Evolutionary conservation across 257 asterid genomes (phyloP).

Genomic region (Henckelia pumila): DNA sequence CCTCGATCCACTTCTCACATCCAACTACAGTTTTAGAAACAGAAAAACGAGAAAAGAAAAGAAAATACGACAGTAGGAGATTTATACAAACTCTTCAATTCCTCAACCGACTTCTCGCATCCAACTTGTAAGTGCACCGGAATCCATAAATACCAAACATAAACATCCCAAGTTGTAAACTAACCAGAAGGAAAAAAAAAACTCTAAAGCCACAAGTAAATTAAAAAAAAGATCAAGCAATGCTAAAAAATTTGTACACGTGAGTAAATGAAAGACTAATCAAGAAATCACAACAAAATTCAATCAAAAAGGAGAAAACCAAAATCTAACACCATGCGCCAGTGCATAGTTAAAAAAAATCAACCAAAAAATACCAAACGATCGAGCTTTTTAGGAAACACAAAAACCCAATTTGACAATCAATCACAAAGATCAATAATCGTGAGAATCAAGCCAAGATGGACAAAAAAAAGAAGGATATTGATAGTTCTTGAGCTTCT

Average conservation of each 20-base stretch:
- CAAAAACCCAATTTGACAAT: constrained; percentile 22
- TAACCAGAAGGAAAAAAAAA: too few species aligned
- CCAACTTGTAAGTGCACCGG: too few species aligned
- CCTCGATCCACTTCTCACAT: too few species aligned
- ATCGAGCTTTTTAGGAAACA: constrained; percentile 30
- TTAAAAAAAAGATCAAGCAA: background rate
- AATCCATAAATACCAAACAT: too few species aligned
- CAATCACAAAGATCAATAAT: constrained; percentile 31
- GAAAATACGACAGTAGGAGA: too few species aligned
- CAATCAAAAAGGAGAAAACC: constrained; percentile 27
- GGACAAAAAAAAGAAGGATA: too few species aligned
- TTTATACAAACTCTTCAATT: too few species aligned
- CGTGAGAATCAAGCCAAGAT: constrained; percentile 15
- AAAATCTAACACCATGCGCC: constrained; percentile 33
- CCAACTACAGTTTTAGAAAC: too few species aligned
- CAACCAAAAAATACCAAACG: constrained; percentile 35
- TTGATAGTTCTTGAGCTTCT: too few species aligned
- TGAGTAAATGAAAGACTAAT: constrained; percentile 27
- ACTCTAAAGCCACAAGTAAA: constrained; percentile 3
- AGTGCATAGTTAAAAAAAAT: constrained; percentile 26
- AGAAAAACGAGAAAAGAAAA: too few species aligned
- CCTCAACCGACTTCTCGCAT: too few species aligned
- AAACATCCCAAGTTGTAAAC: too few species aligned
- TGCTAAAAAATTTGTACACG: constrained; percentile 1
- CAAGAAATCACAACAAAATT: constrained; percentile 30